Percentiles rank a stretch among this genome's conserved stretches.
Evolutionary conservation across 2,329 filamentous ascomycete genomes (phyloP).

Genomic region (Paraphoma chrysanthemicola): DNA sequence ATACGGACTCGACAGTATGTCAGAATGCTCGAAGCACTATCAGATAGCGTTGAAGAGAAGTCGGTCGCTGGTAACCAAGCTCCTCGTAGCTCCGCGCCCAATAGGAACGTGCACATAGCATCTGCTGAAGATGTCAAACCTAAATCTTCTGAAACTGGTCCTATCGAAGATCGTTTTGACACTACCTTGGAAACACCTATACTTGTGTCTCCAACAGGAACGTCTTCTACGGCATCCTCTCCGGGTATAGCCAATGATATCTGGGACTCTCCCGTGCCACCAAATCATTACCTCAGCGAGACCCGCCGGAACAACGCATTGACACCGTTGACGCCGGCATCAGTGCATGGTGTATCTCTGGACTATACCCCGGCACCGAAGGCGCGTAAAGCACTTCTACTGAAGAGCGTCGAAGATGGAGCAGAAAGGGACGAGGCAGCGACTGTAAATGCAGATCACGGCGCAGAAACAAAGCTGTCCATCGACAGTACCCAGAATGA

Average conservation of each 20-base stretch:
- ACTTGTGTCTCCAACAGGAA: too few species aligned
- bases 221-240: too few species aligned
- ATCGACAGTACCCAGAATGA: not conserved
- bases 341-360: not conserved
- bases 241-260: not conserved
- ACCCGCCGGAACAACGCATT: not conserved
- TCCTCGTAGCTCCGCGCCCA: too few species aligned
- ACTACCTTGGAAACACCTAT: too few species aligned
- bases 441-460: not conserved
- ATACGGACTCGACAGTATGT: too few species aligned
- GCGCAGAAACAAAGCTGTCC: not conserved
- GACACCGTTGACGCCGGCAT: not conserved
- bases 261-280: not conserved
- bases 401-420: not conserved
- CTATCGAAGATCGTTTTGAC: too few species aligned
- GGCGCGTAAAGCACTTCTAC: not conserved
- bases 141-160: too few species aligned
- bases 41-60: too few species aligned
- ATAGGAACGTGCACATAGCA: too few species aligned
- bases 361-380: not conserved
- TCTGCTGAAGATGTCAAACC: too few species aligned
- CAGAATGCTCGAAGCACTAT: too few species aligned
- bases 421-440: not conserved
- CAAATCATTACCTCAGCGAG: not conserved
- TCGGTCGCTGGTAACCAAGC: too few species aligned